These are phyloP conservation scores for Smallanthus sonchifolius DNA, from an alignment of 129 eudicot species.

Conservation along the genomic window DNA sequence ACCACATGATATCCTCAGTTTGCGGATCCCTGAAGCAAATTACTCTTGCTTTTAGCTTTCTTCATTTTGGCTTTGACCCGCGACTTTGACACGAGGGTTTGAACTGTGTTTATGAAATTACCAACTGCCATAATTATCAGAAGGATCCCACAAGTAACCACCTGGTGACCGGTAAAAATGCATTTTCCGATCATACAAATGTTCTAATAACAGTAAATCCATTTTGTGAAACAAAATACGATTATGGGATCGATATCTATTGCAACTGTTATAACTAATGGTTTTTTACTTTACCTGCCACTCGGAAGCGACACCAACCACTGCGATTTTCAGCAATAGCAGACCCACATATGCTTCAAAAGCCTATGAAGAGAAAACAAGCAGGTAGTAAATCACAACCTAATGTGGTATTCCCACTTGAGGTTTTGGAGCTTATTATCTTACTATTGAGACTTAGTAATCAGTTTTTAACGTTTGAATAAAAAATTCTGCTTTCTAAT, in stretches of 20 bases:
- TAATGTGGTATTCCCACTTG: too few relatives aligned
- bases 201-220: neutral
- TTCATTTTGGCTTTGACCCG: constrained; percentile 82
- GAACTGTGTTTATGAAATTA: constrained; percentile 77
- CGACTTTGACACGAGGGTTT: constrained; percentile 69
- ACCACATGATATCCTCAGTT: constrained; percentile 2
- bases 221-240: neutral
- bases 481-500: neutral
- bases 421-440: neutral
- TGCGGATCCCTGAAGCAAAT: constrained; percentile 32
- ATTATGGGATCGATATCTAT: neutral
- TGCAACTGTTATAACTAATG: neutral
- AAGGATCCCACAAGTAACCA: constrained; percentile 74
- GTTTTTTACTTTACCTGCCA: constrained; percentile 66
- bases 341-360: constrained; percentile 92
- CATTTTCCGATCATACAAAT: neutral
- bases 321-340: constrained; percentile 73
- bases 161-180: constrained; percentile 33
- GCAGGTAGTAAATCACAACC: neutral
- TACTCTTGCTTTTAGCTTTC: constrained; percentile 59
- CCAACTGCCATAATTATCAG: constrained; percentile 89
- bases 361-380: constrained; percentile 44
- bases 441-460: neutral
- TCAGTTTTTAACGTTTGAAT: neutral
- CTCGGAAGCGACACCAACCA: constrained; percentile 63